Evolutionary conservation across 1,139 yeast genomes (phyloP).

Genomic region (Lodderomyces metapsilosis): DNA sequence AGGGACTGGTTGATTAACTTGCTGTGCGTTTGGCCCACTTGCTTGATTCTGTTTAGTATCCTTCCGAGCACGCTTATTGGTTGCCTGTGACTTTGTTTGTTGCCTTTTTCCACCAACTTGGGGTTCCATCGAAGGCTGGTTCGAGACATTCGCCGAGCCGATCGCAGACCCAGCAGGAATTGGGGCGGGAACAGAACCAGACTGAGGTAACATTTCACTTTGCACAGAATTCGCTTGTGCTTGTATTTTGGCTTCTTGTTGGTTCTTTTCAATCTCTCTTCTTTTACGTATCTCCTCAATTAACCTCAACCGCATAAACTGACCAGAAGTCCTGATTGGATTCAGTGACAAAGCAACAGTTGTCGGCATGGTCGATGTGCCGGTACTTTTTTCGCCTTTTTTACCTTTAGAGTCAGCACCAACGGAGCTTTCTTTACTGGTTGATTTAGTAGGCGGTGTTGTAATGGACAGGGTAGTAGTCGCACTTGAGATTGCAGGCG

Average conservation of each 20-base stretch:
- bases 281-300: constrained; percentile 48
- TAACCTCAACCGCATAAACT: constrained; percentile 48
- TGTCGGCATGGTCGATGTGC: constrained; percentile 18
- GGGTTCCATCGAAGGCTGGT: constrained; percentile 33
- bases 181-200: constrained; percentile 4
- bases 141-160: constrained; percentile 6
- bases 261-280: constrained; percentile 44
- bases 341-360: constrained; percentile 15
- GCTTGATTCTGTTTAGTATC: constrained; percentile 5
- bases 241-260: constrained; percentile 39
- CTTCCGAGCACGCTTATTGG: constrained; percentile 8
- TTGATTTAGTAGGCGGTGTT: constrained; percentile 20
- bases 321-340: constrained; percentile 35
- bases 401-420: constrained; percentile 25
- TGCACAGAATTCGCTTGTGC: constrained; percentile 23
- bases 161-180: constrained; percentile 1
- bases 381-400: constrained; percentile 23
- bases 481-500: constrained; percentile 26
- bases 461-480: constrained; percentile 18
- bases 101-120: constrained; percentile 3
- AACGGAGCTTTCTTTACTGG: constrained; percentile 20
- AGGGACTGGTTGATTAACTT: neutral
- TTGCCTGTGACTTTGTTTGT: constrained; percentile 3
- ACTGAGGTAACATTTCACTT: constrained; percentile 7
- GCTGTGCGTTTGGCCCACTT: neutral